phyloP scores from a whole-genome alignment of 192 early-diverging fungal species.

The Helicostylum pulchrum region DNA sequence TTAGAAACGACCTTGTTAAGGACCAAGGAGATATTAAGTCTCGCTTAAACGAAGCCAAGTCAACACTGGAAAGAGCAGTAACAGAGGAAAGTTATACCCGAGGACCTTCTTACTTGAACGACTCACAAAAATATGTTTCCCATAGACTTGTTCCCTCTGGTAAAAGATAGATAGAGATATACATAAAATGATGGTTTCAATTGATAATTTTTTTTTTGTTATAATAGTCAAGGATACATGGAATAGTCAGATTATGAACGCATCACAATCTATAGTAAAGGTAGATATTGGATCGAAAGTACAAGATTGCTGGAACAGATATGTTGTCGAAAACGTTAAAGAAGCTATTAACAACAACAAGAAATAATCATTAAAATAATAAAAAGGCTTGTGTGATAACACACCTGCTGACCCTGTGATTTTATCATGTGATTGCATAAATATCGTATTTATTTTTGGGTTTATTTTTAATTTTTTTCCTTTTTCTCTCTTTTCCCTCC shows the following conservation, averaged over 20 bases:
- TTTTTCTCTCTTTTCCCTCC: no score
- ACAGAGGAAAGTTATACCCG: neutral
- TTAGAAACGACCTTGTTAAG: neutral
- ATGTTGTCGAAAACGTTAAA: constrained; percentile 11
- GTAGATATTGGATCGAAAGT: constrained; percentile 16
- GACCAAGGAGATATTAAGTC: neutral
- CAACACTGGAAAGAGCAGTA: constrained; percentile 9
- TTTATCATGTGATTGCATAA: no score
- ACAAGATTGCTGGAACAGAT: neutral
- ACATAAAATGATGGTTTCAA: neutral
- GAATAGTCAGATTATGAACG: constrained; percentile 10
- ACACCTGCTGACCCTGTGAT: no score
- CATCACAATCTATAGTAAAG: constrained; percentile 8
- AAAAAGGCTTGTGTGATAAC: no score
- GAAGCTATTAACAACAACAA: constrained; percentile 1
- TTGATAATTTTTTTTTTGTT: neutral
- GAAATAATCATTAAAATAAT: constrained; percentile 1
- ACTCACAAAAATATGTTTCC: constrained; percentile 13
- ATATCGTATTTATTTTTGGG: no score
- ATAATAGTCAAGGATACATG: constrained; percentile 12
- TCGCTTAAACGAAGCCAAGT: neutral
- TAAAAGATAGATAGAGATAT: constrained; percentile 6
- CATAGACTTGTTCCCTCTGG: constrained; percentile 12
- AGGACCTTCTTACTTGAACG: neutral
- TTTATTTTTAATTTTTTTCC: no score